These are phyloP conservation scores for Thermothelomyces thermophilus DNA, from an alignment of 2,329 filamentous ascomycete genomes.

Conservation along the genomic window DNA sequence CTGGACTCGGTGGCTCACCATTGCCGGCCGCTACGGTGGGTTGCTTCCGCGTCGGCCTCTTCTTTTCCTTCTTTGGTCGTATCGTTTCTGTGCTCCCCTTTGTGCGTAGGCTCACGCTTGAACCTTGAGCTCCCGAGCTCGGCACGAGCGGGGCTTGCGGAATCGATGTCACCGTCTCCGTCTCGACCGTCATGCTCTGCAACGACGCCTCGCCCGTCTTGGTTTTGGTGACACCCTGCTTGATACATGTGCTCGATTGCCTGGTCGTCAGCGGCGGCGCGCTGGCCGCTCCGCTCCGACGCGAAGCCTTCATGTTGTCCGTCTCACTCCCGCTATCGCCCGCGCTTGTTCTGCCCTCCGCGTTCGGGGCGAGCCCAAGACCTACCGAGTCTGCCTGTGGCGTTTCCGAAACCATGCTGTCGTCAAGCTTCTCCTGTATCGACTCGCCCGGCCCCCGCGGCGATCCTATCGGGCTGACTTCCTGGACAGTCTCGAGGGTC, in stretches of 20 bases:
- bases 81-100: constrained; percentile 96
- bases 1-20: constrained; percentile 49
- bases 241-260: constrained; percentile 63
- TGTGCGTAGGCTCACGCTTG: constrained; percentile 67
- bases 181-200: constrained; percentile 94
- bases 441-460: constrained; percentile 46
- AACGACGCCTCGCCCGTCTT: constrained; percentile 69
- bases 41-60: constrained; percentile 69
- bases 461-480: constrained; percentile 72
- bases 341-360: constrained; percentile 41
- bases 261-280: constrained; percentile 47
- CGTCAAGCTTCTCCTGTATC: constrained; percentile 47
- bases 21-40: constrained; percentile 63
- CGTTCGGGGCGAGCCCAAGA: constrained; percentile 34
- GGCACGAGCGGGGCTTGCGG: constrained; percentile 71
- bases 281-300: constrained; percentile 39
- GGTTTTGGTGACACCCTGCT: constrained; percentile 55
- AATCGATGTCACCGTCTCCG: constrained; percentile 87
- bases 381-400: constrained; percentile 38
- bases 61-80: constrained; percentile 87
- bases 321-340: constrained; percentile 65
- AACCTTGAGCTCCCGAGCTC: constrained; percentile 57
- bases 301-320: constrained; percentile 42
- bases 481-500: constrained; percentile 82
- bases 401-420: constrained; percentile 40